Conservation (phyloP, 108 stramenopile species). For the Discostella stelligeroides region DNA sequence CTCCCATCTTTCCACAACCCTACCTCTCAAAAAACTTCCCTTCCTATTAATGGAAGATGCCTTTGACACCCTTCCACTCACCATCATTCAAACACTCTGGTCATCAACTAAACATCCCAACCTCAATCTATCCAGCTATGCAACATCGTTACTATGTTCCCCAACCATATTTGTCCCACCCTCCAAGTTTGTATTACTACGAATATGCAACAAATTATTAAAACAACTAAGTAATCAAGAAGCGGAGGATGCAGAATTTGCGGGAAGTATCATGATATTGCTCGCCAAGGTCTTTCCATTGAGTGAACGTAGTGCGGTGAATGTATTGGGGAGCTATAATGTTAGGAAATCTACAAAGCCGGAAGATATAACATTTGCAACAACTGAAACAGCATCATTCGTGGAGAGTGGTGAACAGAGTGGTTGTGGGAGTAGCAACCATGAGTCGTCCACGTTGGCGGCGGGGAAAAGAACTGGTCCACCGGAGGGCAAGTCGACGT, state of each 20-base stretch:
- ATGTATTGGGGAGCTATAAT: constrained; percentile 73
- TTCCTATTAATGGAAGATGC: constrained; percentile 69
- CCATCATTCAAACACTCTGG: constrained; percentile 54
- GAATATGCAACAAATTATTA: constrained; percentile 67
- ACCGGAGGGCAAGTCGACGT: neutral
- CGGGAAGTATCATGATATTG: constrained; percentile 64
- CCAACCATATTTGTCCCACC: constrained; percentile 19
- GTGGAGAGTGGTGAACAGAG: constrained; percentile 38
- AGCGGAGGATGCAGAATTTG: constrained; percentile 53
- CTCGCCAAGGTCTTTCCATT: constrained; percentile 68
- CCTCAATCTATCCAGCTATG: constrained; percentile 27
- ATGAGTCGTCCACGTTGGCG: constrained; percentile 8
- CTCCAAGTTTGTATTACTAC: constrained; percentile 56
- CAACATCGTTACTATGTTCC: constrained; percentile 45
- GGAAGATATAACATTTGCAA: neutral
- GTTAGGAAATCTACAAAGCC: constrained; percentile 20
- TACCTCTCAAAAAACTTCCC: constrained; percentile 49
- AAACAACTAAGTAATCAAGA: constrained; percentile 28
- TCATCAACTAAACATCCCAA: constrained; percentile 7
- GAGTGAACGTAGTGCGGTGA: constrained; percentile 73
- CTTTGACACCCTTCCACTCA: constrained; percentile 52
- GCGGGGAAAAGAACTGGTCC: neutral
- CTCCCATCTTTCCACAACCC: neutral
- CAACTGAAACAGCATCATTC: too few species aligned
- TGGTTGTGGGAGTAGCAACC: constrained; percentile 1